Conservation (phyloP, 148 eudicot species). For the Silene conica region DNA sequence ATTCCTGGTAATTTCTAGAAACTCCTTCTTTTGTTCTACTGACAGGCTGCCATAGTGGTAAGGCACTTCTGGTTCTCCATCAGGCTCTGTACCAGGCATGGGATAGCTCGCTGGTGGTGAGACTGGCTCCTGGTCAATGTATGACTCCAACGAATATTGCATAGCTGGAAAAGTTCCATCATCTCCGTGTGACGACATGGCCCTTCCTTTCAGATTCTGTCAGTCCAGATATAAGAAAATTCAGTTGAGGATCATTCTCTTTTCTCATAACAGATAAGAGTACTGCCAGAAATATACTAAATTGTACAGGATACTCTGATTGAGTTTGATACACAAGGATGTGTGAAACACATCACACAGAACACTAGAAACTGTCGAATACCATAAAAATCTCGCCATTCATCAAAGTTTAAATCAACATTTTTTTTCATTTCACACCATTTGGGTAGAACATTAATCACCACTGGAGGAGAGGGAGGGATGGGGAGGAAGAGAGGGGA, state of each 20-base stretch:
- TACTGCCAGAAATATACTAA: not conserved
- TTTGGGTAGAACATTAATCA: too few relatives aligned
- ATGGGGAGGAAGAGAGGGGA: too few relatives aligned
- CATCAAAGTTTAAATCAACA: not conserved
- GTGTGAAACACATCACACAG: not conserved
- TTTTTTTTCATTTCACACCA: too few relatives aligned
- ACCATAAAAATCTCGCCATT: too few relatives aligned
- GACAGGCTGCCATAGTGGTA: conserved; percentile 45
- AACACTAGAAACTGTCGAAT: not conserved
- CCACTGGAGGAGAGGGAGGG: too few relatives aligned
- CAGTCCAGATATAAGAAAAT: conserved; percentile 13
- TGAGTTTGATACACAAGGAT: not conserved
- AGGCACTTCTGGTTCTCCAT: conserved; percentile 29
- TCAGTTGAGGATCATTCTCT: not conserved
- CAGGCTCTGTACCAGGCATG: conserved; percentile 43
- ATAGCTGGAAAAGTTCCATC: conserved; percentile 38
- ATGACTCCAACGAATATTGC: conserved; percentile 55
- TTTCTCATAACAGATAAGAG: not conserved
- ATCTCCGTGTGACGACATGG: conserved; percentile 34
- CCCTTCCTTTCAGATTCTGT: conserved; percentile 64
- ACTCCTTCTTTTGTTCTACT: conserved; percentile 73
- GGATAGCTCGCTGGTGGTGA: conserved; percentile 69
- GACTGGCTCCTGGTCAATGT: conserved; percentile 39
- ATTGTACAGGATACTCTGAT: not conserved
- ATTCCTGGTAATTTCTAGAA: conserved; percentile 66